phyloP scores from a whole-genome alignment of 139 green algal species.

The Trebouxia sp. region DNA sequence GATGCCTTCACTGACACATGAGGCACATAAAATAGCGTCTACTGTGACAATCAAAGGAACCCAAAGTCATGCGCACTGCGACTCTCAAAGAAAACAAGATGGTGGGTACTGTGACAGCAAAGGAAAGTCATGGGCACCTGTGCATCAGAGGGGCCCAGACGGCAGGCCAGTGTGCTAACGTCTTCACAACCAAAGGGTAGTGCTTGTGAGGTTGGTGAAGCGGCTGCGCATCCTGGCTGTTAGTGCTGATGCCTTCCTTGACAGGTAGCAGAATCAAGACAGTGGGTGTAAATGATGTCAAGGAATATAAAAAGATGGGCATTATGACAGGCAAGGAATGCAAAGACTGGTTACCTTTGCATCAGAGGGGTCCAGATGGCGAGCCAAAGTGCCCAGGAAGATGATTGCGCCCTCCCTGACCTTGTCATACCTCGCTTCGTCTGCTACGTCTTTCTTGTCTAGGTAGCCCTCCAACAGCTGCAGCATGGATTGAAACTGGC shows the following conservation, averaged over 20 bases:
- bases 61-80: too few species aligned
- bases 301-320: background rate
- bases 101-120: background rate
- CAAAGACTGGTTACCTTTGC: slow-evolving; percentile 53
- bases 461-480: slow-evolving; percentile 90
- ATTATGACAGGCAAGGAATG: background rate
- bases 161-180: slow-evolving; percentile 85
- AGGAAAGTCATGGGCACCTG: slow-evolving; percentile 49
- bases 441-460: slow-evolving; percentile 46
- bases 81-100: too few species aligned
- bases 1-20: too few species aligned
- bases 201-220: too few species aligned
- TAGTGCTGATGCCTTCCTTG: too few species aligned
- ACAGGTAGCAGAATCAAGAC: background rate
- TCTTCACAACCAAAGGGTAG: too few species aligned
- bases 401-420: slow-evolving; percentile 90
- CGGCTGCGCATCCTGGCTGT: too few species aligned
- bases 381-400: slow-evolving; percentile 89
- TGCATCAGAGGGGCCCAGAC: slow-evolving; percentile 63
- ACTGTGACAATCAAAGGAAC: too few species aligned
- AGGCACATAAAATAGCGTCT: background rate
- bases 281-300: too few species aligned
- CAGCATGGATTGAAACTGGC: slow-evolving; percentile 69
- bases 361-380: slow-evolving; percentile 69
- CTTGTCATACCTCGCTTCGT: slow-evolving; percentile 78